Evolutionary conservation across 805 yeast species (phyloP), one percentile per base, ranked within the genome.

Genomic region (Saccharomycopsis vini): DNA sequence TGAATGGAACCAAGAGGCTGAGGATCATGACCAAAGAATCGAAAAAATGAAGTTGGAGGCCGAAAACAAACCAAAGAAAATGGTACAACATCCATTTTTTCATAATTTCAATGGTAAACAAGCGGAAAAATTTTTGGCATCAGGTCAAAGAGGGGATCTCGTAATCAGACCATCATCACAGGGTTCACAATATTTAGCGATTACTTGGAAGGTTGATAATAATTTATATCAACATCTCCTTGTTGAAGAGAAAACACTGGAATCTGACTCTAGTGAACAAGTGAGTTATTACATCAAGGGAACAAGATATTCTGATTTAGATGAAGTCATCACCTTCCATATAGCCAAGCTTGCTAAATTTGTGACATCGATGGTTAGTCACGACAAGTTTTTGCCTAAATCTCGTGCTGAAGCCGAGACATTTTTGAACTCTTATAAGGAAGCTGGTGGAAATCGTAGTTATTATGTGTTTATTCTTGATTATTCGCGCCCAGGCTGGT

Each of bases 161-260:
- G 95, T 92, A 18, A 83, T 92, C 44, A 75, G 99, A 53, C 99
- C 97, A 16, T 87, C 97, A 0, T 86, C 95, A 7, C 77, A 80
- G 50, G 98, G 98, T 35, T 71, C 75, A 38, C 84, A 86, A 50
- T 96, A 80, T 61, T 71, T 92, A 53, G 88, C 95, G 2, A 80
- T 90, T 34, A 90, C 99, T 0, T 92, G 97, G 97, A 92, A 92
- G 60, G 89, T 92, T 37, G 92, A 85, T 47, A 90, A 85, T 58
- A 83, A 81, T 59, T 65, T 90, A 50, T 92, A 82, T 64, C 97
- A 92, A 60, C 97, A 92, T 60, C 67, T 92, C 51, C 92, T 88
- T 54, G 83, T 92, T 37, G 68, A 79, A 50, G 97, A 92, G 62
- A 71, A 73, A 38, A 79, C 72, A 37, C 78, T 79, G 56, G 80